Evolutionary conservation across 768 basidiomycete species (phyloP), one percentile per base, ranked within the genome.

Genomic region (Collybia sordida): DNA sequence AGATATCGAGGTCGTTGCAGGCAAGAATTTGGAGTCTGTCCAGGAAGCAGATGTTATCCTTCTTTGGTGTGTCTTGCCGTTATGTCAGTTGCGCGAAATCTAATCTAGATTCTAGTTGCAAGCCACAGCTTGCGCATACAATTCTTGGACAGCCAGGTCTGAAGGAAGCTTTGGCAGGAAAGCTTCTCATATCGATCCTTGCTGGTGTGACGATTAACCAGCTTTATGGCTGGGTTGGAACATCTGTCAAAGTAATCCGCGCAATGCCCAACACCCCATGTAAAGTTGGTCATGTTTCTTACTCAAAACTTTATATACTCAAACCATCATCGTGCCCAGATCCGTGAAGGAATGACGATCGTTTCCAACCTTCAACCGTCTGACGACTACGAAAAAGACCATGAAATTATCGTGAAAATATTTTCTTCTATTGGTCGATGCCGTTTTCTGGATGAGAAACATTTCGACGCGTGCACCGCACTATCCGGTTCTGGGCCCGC

Each of bases 201-300:
- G 95, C 97, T n/a, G 97, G 97, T 57, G 88, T 97, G 4, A 98
- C 90, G 23, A 88, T 98, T 55, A 54, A 74, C 27, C 95, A 98
- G 66, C 73, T 98, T 31, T 69, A 75, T 39, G 76, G 68, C 4
- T 89, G 88, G 88, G 90, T 94, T 25, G 72, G 73, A 21, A 77
- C 86, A 2, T 77, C 75, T n/a, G 93, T 92, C 37, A 85, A 82
- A 58, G 88, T 98, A 52, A 85, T 98, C 51, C 86, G 97, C 49
- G 91, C 93, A 9, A 99, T 99, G 97, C 95, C 97, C 56, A 99
- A 99, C 64, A 98, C 96, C 2, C 94, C 97, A 17, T 93, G 90
- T 73, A 91, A 91, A 68, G 96, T 94, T 53, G 51, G 81, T 42
- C 6, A 28, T 31, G 3, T 31, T 31, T 31, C 9, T 11, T 11